Evolutionary conservation across 1,284 basidiomycete species (phyloP).

Genomic region (Puccinia polysora): DNA sequence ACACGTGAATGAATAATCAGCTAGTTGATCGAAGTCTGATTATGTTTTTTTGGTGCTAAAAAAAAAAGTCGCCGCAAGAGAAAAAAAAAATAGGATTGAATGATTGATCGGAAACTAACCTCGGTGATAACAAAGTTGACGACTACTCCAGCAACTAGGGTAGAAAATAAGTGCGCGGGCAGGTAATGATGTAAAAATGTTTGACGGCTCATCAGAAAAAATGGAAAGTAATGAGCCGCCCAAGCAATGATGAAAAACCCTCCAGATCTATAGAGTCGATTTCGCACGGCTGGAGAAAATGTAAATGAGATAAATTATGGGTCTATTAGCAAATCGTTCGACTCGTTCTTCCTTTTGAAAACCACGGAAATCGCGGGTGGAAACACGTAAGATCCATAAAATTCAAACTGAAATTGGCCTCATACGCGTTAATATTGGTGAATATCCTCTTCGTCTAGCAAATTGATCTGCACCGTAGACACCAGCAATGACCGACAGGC

Average conservation of each 20-base stretch:
- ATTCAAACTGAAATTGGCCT: too few species aligned
- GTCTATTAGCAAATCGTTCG: too few species aligned
- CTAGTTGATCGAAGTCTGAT: too few species aligned
- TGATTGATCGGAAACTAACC: constrained; percentile 48
- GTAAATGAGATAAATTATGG: too few species aligned
- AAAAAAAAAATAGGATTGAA: too few species aligned
- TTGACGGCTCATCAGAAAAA: constrained; percentile 96
- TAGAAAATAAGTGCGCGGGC: constrained; percentile 72
- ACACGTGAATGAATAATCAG: too few species aligned
- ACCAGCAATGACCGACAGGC: constrained; percentile 79
- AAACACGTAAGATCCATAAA: too few species aligned
- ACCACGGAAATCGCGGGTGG: too few species aligned
- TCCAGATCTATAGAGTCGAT: constrained; percentile 81
- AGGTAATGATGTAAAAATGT: constrained; percentile 97
- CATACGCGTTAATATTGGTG: constrained; percentile 61
- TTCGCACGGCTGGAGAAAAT: constrained; percentile 22
- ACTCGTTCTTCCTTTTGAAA: too few species aligned
- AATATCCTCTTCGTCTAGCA: constrained; percentile 74
- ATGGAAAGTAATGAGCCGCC: constrained; percentile 93
- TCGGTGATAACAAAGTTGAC: constrained; percentile 88
- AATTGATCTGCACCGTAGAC: constrained; percentile 82
- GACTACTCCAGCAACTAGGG: constrained; percentile 82
- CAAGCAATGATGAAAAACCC: constrained; percentile 93
- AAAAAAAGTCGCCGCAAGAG: too few species aligned
- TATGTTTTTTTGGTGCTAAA: too few species aligned